Base-by-base conservation (phyloP, 1,284 basidiomycete genomes). In the Irpex lacteus region DNA sequence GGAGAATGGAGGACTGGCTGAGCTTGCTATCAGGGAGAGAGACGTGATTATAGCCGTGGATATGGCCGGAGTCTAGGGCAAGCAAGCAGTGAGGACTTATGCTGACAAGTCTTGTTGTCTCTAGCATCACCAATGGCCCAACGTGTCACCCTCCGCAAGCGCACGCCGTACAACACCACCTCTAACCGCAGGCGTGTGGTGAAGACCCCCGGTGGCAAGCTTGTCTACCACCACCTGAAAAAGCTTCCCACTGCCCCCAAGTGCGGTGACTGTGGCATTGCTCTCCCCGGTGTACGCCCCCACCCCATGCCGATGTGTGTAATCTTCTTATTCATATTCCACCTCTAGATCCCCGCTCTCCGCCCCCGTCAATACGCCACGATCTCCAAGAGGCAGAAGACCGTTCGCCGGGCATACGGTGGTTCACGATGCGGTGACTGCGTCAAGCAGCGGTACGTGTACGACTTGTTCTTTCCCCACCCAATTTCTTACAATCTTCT, bases 101-200 rank as follows among this genome's bases (percentile, higher is more conserved):
- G 55, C 71, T 69, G 63, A 70, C 56, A 55, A 59, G 55, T 55
- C 40, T 44, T 37, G 37, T 15, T 52, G 40, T 50, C 57, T 54
- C 60, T 63, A 72, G 69, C 63, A 63, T 67, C 68, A 76, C 65
- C 78, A 85, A 98, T 98, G 96, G 95, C 95, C 82, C 95, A 98
- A 90, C 96, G 97, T 78, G 96, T 99, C 75, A 98, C 96, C 73
- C 94, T 99, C 83, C 94, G 98, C 84, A 99, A 97, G 84, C 94
- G 97, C 78, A 93, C 92, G 74, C 91, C 96, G 21, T 99, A 99
- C 89, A 98, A 98, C 90, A 99, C 98, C 81, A 91, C 90, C 76
- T 98, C 97, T 67, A 97, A 93, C 88, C 90, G 94, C 76, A 87
- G 96, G 77, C 91, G 96, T 69, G 88, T 99, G 71, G 89, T 99